Evolutionary conservation across 495 filamentous ascomycete genomes (phyloP).

Genomic region (Hypoxylon intermedium): DNA sequence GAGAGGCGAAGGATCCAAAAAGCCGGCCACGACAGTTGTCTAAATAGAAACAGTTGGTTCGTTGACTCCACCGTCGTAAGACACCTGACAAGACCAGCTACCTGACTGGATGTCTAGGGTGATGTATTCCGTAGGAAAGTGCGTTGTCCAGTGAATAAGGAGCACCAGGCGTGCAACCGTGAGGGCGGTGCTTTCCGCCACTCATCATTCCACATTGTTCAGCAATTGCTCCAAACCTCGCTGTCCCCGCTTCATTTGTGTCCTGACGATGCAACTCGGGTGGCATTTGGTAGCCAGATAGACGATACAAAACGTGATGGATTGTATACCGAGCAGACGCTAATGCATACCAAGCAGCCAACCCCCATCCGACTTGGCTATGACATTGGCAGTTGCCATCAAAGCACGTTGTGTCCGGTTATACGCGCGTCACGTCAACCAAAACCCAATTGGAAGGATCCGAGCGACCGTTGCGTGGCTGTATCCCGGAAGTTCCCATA

Average conservation of each 20-base stretch:
- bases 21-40: neutral
- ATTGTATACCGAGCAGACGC: neutral
- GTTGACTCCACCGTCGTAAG: neutral
- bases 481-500: neutral
- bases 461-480: neutral
- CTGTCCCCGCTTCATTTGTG: slow-evolving; percentile 8
- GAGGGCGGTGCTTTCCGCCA: neutral
- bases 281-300: slow-evolving; percentile 1
- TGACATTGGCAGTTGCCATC: slow-evolving; percentile 4
- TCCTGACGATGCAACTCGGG: slow-evolving; percentile 6
- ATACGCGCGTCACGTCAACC: slow-evolving; percentile 18
- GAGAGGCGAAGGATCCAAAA: neutral
- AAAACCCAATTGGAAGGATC: slow-evolving; percentile 7
- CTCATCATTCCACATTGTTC: too few species aligned
- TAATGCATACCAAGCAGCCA: neutral
- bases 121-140: too few species aligned
- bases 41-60: neutral
- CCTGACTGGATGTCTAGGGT: too few species aligned
- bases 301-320: slow-evolving; percentile 17
- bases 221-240: too few species aligned
- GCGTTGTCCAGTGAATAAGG: too few species aligned
- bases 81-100: neutral
- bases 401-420: slow-evolving; percentile 11
- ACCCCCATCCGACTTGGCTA: neutral
- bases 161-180: too few species aligned